These are phyloP conservation scores for Saturnispora ahearnii DNA, from an alignment of 805 yeast species.

Conservation along the genomic window DNA sequence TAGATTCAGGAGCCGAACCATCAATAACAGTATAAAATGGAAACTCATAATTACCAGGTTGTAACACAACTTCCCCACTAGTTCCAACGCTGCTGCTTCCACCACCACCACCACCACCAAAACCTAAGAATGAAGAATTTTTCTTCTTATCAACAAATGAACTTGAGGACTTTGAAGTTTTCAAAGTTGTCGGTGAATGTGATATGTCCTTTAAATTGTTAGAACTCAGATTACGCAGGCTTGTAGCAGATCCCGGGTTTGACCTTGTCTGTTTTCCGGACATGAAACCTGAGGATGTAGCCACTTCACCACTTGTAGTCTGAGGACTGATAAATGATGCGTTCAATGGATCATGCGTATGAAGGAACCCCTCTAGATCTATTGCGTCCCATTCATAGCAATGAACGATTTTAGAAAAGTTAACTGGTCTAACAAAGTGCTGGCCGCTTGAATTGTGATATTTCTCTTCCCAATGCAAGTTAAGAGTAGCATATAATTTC, in stretches of 20 bases:
- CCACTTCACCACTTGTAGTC: not conserved
- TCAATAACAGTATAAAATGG: constrained; percentile 83
- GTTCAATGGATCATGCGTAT: constrained; percentile 16
- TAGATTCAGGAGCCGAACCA: constrained; percentile 77
- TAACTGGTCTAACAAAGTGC: constrained; percentile 34
- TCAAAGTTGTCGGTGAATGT: constrained; percentile 6
- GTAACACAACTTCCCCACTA: constrained; percentile 30
- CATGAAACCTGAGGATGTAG: constrained; percentile 17
- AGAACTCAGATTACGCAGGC: constrained; percentile 33
- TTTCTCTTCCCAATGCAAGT: constrained; percentile 56
- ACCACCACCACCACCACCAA: not conserved
- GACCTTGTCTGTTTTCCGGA: constrained; percentile 29
- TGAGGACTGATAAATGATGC: constrained; percentile 12
- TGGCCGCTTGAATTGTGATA: constrained; percentile 37
- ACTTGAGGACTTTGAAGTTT: constrained; percentile 24
- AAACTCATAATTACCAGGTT: constrained; percentile 77
- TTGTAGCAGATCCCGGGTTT: constrained; percentile 35
- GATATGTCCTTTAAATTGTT: constrained; percentile 28
- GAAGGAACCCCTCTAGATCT: constrained; percentile 38
- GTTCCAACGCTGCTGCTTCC: not conserved
- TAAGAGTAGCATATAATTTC: constrained; percentile 56
- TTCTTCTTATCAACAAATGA: not conserved
- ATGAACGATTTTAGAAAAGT: constrained; percentile 53
- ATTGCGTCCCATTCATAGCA: constrained; percentile 74
- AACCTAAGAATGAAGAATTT: not conserved